A percentile compares a stretch with the other conserved stretches of the same genome.
phyloP scores from a whole-genome alignment of 139 green algal genomes.

The Micractinium sp. region DNA sequence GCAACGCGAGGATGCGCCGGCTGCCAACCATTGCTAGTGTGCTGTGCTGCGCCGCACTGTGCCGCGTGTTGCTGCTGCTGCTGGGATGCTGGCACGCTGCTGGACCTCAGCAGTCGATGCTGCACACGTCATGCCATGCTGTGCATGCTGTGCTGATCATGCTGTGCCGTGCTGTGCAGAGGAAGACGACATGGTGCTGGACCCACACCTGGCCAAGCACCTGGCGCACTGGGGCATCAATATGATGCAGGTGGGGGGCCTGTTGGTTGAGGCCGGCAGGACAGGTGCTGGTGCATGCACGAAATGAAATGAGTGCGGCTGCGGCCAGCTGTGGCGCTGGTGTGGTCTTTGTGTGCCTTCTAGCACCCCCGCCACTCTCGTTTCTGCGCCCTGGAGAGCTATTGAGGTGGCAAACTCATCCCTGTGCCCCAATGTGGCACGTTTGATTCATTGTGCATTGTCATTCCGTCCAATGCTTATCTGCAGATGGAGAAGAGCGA shows the following conservation, averaged over 20 bases:
- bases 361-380: too few species aligned
- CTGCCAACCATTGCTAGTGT: not conserved
- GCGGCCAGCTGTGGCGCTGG: too few species aligned
- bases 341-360: too few species aligned
- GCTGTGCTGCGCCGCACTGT: not conserved
- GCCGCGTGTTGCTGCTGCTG: not conserved
- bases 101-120: not conserved
- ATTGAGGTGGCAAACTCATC: too few species aligned
- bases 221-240: conserved; percentile 98
- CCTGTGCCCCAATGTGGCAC: too few species aligned
- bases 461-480: too few species aligned
- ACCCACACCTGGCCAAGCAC: conserved; percentile 73
- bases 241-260: conserved; percentile 85
- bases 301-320: too few species aligned
- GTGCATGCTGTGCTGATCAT: conserved; percentile 69
- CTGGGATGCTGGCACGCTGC: not conserved
- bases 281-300: too few species aligned
- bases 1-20: not conserved
- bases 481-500: conserved; percentile 95
- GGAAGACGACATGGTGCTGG: conserved; percentile 90
- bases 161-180: conserved; percentile 49
- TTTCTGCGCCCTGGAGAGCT: too few species aligned
- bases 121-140: not conserved
- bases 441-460: too few species aligned
- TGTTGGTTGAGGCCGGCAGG: too few species aligned